A percentile compares a stretch with the other conserved stretches of the same genome.
Evolutionary conservation across 2,329 filamentous ascomycete genomes (phyloP).

Genomic region (Daldinia sp.): DNA sequence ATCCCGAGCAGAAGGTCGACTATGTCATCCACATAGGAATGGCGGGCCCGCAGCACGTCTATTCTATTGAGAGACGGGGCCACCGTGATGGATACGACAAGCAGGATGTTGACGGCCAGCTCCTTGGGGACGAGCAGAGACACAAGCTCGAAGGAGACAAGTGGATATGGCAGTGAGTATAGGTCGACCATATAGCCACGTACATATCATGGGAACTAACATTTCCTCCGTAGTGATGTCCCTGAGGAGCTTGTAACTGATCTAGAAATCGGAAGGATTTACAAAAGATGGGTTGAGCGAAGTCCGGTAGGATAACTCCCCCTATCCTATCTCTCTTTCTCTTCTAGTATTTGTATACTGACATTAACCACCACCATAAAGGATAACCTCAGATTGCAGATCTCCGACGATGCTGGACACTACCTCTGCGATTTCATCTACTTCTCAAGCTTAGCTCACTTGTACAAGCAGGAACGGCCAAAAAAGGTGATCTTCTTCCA

Average conservation of each 20-base stretch:
- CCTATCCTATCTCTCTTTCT: not conserved
- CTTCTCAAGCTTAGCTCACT: slow-evolving; percentile 73
- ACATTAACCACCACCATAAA: slow-evolving; percentile 8
- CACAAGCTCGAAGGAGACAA: slow-evolving; percentile 53
- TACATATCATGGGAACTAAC: not conserved
- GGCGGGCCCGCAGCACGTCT: slow-evolving; percentile 73
- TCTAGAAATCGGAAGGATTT: slow-evolving; percentile 68
- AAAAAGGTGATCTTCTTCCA: slow-evolving; percentile 76
- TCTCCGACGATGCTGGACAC: slow-evolving; percentile 77
- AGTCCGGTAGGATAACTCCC: slow-evolving; percentile 58
- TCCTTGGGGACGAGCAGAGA: slow-evolving; percentile 64
- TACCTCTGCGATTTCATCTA: slow-evolving; percentile 86
- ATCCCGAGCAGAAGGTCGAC: slow-evolving; percentile 62
- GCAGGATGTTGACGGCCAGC: slow-evolving; percentile 75
- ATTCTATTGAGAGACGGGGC: slow-evolving; percentile 77
- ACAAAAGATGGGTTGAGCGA: slow-evolving; percentile 65
- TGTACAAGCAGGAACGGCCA: slow-evolving; percentile 60
- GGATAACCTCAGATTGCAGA: slow-evolving; percentile 60
- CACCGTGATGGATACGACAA: slow-evolving; percentile 79
- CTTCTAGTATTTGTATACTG: slow-evolving; percentile 28
- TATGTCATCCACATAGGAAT: slow-evolving; percentile 84
- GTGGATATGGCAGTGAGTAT: slow-evolving; percentile 64
- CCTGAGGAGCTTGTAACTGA: slow-evolving; percentile 69
- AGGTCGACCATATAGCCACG: too few relatives aligned
- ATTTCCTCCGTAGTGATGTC: slow-evolving; percentile 50